phyloP scores from a whole-genome alignment of 345 rosid genomes.

The Citrus mangshanensis region DNA sequence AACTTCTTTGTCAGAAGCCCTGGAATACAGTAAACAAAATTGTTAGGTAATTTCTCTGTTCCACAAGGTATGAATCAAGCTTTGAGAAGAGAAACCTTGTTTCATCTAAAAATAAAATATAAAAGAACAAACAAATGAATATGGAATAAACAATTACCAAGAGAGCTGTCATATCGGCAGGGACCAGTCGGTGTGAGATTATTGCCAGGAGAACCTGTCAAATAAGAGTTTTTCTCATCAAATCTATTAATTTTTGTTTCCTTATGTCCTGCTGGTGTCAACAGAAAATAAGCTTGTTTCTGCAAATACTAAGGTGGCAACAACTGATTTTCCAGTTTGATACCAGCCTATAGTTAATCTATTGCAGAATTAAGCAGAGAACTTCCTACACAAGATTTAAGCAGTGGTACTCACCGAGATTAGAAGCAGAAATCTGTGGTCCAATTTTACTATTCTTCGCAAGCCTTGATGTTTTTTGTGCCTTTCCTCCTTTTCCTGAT shows the following conservation, averaged over 20 bases:
- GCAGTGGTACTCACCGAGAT: slow-evolving; percentile 50
- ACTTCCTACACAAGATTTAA: background rate
- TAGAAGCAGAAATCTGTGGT: slow-evolving; percentile 53
- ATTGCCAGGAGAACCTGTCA: slow-evolving; percentile 89
- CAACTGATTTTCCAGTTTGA: background rate
- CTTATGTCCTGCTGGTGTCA: background rate
- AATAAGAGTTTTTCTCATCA: slow-evolving; percentile 27
- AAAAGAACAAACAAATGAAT: background rate
- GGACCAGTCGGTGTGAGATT: slow-evolving; percentile 77
- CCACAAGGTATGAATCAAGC: background rate
- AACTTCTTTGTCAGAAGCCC: slow-evolving; percentile 99
- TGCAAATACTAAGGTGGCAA: background rate
- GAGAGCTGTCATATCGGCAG: slow-evolving; percentile 97
- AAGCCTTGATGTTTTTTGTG: slow-evolving; percentile 59
- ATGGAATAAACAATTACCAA: slow-evolving; percentile 49
- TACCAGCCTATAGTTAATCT: background rate
- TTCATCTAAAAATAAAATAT: background rate
- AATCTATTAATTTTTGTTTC: slow-evolving; percentile 9
- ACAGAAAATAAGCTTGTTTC: background rate
- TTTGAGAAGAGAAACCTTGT: background rate
- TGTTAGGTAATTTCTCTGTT: background rate
- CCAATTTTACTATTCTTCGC: slow-evolving; percentile 57
- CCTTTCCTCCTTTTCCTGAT: slow-evolving; percentile 72
- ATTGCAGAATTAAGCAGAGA: background rate
- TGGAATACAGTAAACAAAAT: slow-evolving; percentile 30